These are phyloP conservation scores for Skeletonema menzelii DNA, from an alignment of 108 stramenopile species.

Conservation along the genomic window DNA sequence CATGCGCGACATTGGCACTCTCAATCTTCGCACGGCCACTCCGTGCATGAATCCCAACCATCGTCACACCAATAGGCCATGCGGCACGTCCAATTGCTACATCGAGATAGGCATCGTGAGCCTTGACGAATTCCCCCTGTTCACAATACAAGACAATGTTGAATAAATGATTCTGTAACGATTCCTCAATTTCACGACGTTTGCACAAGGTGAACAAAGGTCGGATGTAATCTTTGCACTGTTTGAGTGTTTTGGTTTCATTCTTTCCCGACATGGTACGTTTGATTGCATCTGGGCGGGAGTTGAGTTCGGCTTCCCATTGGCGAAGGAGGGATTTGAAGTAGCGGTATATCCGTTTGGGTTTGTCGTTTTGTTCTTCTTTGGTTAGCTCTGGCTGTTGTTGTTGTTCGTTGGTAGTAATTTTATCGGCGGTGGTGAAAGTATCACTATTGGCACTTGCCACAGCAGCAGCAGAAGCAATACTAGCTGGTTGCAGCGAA, in stretches of 20 bases:
- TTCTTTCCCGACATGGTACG: constrained; percentile 72
- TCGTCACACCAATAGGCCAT: constrained; percentile 99
- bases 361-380: constrained; percentile 55
- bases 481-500: neutral
- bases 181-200: constrained; percentile 55
- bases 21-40: constrained; percentile 93
- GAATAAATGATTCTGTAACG: constrained; percentile 61
- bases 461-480: constrained; percentile 3
- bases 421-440: neutral
- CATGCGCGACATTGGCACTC: constrained; percentile 93
- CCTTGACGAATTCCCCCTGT: constrained; percentile 93
- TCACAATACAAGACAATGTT: constrained; percentile 87
- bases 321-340: constrained; percentile 83
- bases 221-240: constrained; percentile 96
- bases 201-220: constrained; percentile 87
- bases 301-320: constrained; percentile 87
- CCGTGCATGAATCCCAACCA: constrained; percentile 98
- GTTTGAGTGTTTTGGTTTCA: constrained; percentile 92
- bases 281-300: constrained; percentile 62
- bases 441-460: constrained; percentile 9
- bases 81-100: constrained; percentile 96
- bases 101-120: constrained; percentile 93
- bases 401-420: neutral
- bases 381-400: constrained; percentile 8
- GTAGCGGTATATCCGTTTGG: constrained; percentile 75